Evolutionary conservation across 1,284 basidiomycete species (phyloP), one percentile per base, ranked within the genome.

Genomic region (Meripilus lineatus): DNA sequence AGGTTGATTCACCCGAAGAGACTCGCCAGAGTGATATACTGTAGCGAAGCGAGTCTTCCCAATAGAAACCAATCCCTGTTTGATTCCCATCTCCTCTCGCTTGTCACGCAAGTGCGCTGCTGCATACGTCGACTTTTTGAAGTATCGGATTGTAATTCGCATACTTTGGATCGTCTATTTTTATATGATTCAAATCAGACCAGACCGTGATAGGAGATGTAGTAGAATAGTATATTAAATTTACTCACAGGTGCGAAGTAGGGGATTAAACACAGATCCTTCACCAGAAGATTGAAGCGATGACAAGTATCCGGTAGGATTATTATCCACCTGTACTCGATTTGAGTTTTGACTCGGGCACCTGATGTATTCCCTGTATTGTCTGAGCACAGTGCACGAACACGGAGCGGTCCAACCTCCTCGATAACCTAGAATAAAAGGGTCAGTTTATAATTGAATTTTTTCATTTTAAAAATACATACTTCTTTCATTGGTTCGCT

Each of bases 221-320:
- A n/a, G n/a, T n/a, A n/a, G n/a, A n/a, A n/a, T n/a, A n/a, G n/a
- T n/a, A n/a, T n/a, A n/a, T n/a, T n/a, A n/a, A n/a, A n/a, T 14
- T 36, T 26, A 47, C 50, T 23, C 37, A 53, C 55, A 8, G 38
- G 34, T 30, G 50, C 47, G 39, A 58, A 53, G n/a, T 25, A 42
- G 3, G 20, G 6, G 7, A 63, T 42, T 2, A 46, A 43, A 17
- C 49, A 55, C 14, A 64, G 54, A 24, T 63, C 57, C 36, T 58
- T 58, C 56, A 49, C 2, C 40, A 47, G 22, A 7, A 48, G 45
- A 4, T 58, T 53, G 7, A 62, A 38, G 24, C 54, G 48, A 43
- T 63, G 62, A 7, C 49, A 47, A n/a, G 47, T 47, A 44, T 64
- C 61, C 3, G 47, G 45, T 1, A 60, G 32, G 37, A 57, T 54